Evolutionary conservation across 441 rosid genomes (phyloP).

Genomic region (Croton laevigatus): DNA sequence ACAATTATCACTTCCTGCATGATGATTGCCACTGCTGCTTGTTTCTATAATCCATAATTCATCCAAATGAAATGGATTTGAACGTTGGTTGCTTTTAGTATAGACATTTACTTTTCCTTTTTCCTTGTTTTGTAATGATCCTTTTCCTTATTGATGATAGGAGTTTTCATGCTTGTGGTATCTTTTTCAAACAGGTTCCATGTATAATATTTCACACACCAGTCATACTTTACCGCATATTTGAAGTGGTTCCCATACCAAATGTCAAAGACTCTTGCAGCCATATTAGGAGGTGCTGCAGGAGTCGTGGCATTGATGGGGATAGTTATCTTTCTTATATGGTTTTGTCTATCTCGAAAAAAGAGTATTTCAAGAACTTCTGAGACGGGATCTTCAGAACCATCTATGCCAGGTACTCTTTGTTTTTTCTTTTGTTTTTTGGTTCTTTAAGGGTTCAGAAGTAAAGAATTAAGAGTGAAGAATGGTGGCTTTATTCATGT

Average conservation of each 20-base stretch:
- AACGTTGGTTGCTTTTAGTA: conserved; percentile 1
- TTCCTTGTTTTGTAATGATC: conserved; percentile 1
- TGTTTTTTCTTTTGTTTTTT: conserved; percentile 14
- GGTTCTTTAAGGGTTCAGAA: conserved; percentile 2
- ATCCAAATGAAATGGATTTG: not conserved
- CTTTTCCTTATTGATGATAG: not conserved
- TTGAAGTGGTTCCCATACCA: conserved; percentile 55
- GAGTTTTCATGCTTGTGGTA: conserved; percentile 15
- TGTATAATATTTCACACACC: conserved; percentile 27
- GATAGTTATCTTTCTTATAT: conserved; percentile 32
- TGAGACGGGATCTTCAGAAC: conserved; percentile 56
- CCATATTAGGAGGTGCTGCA: conserved; percentile 71
- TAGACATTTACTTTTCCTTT: not conserved
- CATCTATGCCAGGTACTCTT: conserved; percentile 44
- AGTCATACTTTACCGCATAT: conserved; percentile 24
- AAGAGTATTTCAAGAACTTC: conserved; percentile 34
- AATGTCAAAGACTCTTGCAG: conserved; percentile 87
- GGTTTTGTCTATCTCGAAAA: conserved; percentile 45
- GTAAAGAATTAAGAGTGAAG: not conserved
- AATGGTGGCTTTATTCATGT: not conserved
- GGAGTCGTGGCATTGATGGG: conserved; percentile 48
- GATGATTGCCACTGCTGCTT: not conserved
- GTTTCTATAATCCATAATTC: not conserved
- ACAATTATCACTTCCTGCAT: conserved; percentile 2
- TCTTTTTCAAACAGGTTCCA: conserved; percentile 41